These are phyloP conservation scores for Cystofilobasidium ferigula DNA, from an alignment of 768 basidiomycete genomes.

Conservation along the genomic window DNA sequence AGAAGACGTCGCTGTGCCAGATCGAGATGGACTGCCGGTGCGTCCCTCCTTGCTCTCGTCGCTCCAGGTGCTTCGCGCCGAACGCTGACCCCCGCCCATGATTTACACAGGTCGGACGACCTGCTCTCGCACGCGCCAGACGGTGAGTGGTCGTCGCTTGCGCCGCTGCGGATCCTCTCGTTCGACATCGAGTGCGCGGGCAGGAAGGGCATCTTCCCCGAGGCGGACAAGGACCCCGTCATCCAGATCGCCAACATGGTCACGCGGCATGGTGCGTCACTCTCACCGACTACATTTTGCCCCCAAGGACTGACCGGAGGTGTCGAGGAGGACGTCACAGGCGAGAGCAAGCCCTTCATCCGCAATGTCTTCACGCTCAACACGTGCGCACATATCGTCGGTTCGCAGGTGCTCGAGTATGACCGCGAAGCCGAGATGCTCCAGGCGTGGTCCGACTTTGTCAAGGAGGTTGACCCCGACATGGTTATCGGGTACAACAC, in stretches of 20 bases:
- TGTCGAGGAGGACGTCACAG: constrained; percentile 39
- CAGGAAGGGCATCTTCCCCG: constrained; percentile 92
- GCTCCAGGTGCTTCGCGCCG: background rate
- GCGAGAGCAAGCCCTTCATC: constrained; percentile 84
- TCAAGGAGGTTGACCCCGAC: constrained; percentile 84
- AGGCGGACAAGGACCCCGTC: constrained; percentile 77
- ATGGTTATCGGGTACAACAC: constrained; percentile 95
- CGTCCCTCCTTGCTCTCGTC: constrained; percentile 29
- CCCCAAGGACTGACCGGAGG: background rate
- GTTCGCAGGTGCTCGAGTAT: constrained; percentile 86
- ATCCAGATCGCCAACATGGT: constrained; percentile 99
- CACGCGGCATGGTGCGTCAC: constrained; percentile 71
- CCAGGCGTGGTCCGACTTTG: constrained; percentile 75
- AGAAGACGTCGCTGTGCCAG: constrained; percentile 72
- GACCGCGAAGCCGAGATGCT: constrained; percentile 64
- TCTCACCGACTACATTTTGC: background rate
- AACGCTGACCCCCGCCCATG: background rate
- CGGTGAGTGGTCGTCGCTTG: constrained; percentile 80
- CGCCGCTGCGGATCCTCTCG: constrained; percentile 83
- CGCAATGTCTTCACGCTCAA: constrained; percentile 94
- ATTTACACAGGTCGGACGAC: constrained; percentile 56
- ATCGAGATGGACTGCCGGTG: constrained; percentile 72
- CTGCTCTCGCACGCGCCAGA: constrained; percentile 88
- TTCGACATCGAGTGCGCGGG: constrained; percentile 99
- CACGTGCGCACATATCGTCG: constrained; percentile 86